Conservation (phyloP, 768 basidiomycete species). For the Mycena capillaripes region DNA sequence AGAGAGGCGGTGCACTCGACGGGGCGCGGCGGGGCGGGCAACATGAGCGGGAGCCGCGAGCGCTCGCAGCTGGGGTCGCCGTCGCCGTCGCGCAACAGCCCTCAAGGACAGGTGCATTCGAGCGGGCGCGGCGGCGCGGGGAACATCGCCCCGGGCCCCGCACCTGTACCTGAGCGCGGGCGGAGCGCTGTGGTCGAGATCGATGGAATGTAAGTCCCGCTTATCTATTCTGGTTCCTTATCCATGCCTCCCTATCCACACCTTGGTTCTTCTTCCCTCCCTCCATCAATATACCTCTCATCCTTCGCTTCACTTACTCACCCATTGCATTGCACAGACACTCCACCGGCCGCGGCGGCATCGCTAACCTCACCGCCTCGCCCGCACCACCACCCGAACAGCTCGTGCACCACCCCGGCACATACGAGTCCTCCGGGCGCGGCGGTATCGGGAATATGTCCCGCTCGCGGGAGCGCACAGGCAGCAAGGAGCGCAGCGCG, state of each 20-base stretch:
- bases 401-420: constrained; percentile 38
- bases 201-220: constrained; percentile 58
- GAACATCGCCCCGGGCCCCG: constrained; percentile 59
- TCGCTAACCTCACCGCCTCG: constrained; percentile 65
- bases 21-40: constrained; percentile 77
- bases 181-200: constrained; percentile 43
- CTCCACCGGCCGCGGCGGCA: constrained; percentile 79
- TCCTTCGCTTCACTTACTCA: background rate
- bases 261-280: background rate
- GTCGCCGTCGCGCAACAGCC: background rate
- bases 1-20: constrained; percentile 60
- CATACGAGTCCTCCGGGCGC: constrained; percentile 63
- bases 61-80: constrained; percentile 51
- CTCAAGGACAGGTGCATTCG: constrained; percentile 53
- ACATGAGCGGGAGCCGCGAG: constrained; percentile 69
- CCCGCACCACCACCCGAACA: constrained; percentile 56
- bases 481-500: constrained; percentile 8
- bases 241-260: too few relatives aligned
- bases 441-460: constrained; percentile 77
- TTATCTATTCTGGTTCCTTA: background rate
- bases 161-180: constrained; percentile 40
- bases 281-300: background rate
- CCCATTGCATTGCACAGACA: constrained; percentile 54
- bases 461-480: constrained; percentile 36
- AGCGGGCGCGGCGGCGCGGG: constrained; percentile 77